These are phyloP conservation scores for Cladosporium sp. DNA, from an alignment of 2,329 filamentous ascomycete species.

Conservation along the genomic window DNA sequence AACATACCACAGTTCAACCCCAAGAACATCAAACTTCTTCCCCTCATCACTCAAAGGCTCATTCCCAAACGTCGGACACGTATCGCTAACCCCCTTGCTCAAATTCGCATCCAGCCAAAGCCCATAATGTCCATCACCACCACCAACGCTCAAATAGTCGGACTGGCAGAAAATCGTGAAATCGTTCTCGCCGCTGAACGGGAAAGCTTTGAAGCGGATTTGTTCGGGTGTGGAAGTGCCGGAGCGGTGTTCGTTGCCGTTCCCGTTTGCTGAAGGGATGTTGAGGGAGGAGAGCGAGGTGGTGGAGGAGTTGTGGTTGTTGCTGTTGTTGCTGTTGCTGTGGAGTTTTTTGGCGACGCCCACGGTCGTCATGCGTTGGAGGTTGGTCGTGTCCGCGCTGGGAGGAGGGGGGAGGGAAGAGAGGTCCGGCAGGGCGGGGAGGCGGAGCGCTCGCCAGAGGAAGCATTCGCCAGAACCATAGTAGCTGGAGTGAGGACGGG, in stretches of 20 bases:
- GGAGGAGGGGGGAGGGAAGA: slow-evolving; percentile 64
- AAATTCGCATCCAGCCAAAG: slow-evolving; percentile 87
- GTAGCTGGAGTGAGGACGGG: slow-evolving; percentile 75
- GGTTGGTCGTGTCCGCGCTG: slow-evolving; percentile 59
- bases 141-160: slow-evolving; percentile 78
- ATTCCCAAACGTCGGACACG: slow-evolving; percentile 90
- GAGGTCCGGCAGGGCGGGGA: slow-evolving; percentile 52
- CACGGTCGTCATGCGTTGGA: slow-evolving; percentile 58
- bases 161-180: slow-evolving; percentile 93
- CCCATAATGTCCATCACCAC: slow-evolving; percentile 80
- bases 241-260: slow-evolving; percentile 4
- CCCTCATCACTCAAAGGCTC: slow-evolving; percentile 90
- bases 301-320: neutral
- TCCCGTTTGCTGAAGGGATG: slow-evolving; percentile 13
- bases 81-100: slow-evolving; percentile 75
- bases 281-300: slow-evolving; percentile 25
- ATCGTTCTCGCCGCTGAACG: slow-evolving; percentile 92
- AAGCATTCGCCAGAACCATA: slow-evolving; percentile 97
- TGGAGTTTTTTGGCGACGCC: slow-evolving; percentile 25
- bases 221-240: slow-evolving; percentile 57
- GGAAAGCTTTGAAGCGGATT: slow-evolving; percentile 94
- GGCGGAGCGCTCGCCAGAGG: slow-evolving; percentile 70
- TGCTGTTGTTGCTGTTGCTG: slow-evolving; percentile 14
- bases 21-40: slow-evolving; percentile 83
- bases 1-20: slow-evolving; percentile 90